A percentile compares a stretch with the other conserved stretches of the same genome.
These are phyloP conservation scores for Sclerotinia sclerotiorum DNA, from an alignment of 2,329 filamentous ascomycete species.

Conservation along the genomic window DNA sequence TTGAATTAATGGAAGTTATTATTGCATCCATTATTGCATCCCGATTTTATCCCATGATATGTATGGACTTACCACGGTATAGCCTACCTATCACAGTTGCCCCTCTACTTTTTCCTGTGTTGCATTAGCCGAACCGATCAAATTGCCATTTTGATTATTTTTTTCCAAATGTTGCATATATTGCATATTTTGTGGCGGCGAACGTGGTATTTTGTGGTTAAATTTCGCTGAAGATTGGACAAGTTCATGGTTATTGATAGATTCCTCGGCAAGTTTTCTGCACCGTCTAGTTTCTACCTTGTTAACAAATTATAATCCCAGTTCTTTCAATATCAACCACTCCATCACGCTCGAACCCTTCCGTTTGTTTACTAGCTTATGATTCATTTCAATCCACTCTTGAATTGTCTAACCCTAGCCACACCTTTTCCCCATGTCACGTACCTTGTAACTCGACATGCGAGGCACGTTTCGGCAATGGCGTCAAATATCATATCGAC, in stretches of 20 bases:
- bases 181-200: slow-evolving; percentile 8
- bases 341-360: slow-evolving; percentile 13
- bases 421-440: slow-evolving; percentile 10
- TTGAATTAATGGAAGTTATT: not conserved
- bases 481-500: slow-evolving; percentile 23
- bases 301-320: not conserved
- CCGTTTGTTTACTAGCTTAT: not conserved
- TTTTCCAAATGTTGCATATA: not conserved
- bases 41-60: not conserved
- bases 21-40: too few relatives aligned
- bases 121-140: not conserved
- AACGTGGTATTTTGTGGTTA: slow-evolving; percentile 18
- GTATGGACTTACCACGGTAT: not conserved
- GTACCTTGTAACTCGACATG: slow-evolving; percentile 14
- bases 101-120: not conserved
- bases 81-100: not conserved
- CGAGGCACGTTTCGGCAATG: slow-evolving; percentile 26
- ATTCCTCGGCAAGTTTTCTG: slow-evolving; percentile 15
- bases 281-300: slow-evolving; percentile 4
- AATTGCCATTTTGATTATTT: not conserved
- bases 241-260: slow-evolving; percentile 14
- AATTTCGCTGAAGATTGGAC: slow-evolving; percentile 15
- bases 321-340: slow-evolving; percentile 15
- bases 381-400: slow-evolving; percentile 6
- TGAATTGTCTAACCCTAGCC: slow-evolving; percentile 10